phyloP scores from a whole-genome alignment of 2,329 filamentous ascomycete genomes.

The Diplodia mutila region DNA sequence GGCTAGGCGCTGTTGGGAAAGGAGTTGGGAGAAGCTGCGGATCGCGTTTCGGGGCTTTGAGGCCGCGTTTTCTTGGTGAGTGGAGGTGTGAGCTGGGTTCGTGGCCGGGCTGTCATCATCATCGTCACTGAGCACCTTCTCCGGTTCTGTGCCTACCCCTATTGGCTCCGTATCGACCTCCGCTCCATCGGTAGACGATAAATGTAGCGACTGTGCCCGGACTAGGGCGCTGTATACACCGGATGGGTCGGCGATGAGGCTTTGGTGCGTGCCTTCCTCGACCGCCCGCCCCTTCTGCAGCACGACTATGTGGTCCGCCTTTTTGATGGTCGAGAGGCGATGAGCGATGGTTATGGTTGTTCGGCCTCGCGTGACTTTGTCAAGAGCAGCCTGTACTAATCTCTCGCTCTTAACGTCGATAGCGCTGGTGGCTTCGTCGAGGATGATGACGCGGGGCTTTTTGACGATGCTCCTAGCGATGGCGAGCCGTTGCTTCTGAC shows the following conservation, averaged over 20 bases:
- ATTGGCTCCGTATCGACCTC: neutral
- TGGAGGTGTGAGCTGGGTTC: no score
- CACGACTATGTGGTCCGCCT: conserved; percentile 94
- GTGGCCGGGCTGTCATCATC: no score
- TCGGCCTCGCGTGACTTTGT: conserved; percentile 79
- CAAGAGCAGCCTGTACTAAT: conserved; percentile 89
- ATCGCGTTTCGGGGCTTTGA: no score
- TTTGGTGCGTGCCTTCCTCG: conserved; percentile 87
- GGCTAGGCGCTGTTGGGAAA: neutral
- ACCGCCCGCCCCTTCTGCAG: conserved; percentile 82
- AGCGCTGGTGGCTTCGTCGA: conserved; percentile 93
- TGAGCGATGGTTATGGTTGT: conserved; percentile 98
- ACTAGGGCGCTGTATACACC: neutral
- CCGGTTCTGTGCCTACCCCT: no score
- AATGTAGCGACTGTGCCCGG: neutral
- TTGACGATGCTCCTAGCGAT: conserved; percentile 90
- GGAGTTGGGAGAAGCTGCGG: neutral
- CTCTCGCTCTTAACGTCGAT: conserved; percentile 94
- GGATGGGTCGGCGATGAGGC: conserved; percentile 64
- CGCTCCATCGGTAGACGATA: neutral
- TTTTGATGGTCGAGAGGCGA: conserved; percentile 89
- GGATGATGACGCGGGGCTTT: conserved; percentile 85
- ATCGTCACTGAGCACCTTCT: no score
- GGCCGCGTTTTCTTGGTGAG: no score
- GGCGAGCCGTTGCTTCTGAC: conserved; percentile 95